These are phyloP conservation scores for Brassica juncea DNA, from an alignment of 345 rosid species.

Conservation along the genomic window DNA sequence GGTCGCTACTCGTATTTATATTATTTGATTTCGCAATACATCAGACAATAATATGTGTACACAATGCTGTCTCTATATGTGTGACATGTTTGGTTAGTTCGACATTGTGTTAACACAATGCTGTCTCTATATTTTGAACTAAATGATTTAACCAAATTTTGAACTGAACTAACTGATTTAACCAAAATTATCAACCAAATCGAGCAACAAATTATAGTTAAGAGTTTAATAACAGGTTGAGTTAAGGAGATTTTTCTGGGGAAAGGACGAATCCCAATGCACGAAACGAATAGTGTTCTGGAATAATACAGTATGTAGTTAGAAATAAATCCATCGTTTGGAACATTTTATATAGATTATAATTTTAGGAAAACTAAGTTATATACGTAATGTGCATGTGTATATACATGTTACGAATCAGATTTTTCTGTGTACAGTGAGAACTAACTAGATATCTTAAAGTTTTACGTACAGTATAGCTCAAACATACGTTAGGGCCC, in stretches of 20 bases:
- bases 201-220: conserved; percentile 17
- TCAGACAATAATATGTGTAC: not conserved
- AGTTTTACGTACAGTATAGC: conserved; percentile 36
- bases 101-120: too few relatives aligned
- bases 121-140: too few relatives aligned
- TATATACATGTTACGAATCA: not conserved
- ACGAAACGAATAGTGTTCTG: not conserved
- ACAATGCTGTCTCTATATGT: conserved; percentile 34
- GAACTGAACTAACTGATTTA: too few relatives aligned
- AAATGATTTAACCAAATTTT: too few relatives aligned
- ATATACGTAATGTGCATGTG: not conserved
- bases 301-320: not conserved
- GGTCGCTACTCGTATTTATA: conserved; percentile 33
- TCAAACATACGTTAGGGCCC: conserved; percentile 30
- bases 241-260: not conserved
- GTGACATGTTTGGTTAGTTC: conserved; percentile 35
- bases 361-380: not conserved
- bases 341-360: not conserved
- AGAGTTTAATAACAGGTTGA: not conserved
- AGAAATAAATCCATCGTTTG: not conserved
- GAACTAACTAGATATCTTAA: conserved; percentile 31
- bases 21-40: conserved; percentile 12
- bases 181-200: too few relatives aligned
- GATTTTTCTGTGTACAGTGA: conserved; percentile 12
- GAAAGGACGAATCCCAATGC: conserved; percentile 22